Evolutionary conservation across 441 rosid genomes (phyloP).

Genomic region (Dalechampia spathulata): DNA sequence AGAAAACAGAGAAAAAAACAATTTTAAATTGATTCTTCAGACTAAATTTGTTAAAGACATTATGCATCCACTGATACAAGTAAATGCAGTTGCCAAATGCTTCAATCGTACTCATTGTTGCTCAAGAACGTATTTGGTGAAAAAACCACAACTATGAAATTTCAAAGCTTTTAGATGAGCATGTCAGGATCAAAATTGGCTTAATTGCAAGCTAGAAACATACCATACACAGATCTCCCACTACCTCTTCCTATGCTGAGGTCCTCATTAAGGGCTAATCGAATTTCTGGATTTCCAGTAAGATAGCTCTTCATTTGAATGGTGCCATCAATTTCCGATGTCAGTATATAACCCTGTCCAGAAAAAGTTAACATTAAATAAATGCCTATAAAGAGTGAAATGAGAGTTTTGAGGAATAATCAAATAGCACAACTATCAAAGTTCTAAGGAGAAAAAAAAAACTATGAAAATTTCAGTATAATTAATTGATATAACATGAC

Average conservation of each 20-base stretch:
- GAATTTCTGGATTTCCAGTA: constrained; percentile 76
- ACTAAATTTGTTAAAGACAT: too few relatives aligned
- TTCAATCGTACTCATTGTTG: neutral
- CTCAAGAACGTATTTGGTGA: neutral
- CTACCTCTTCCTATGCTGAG: constrained; percentile 77
- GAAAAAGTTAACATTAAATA: neutral
- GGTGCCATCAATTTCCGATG: constrained; percentile 93
- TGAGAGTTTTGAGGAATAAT: neutral
- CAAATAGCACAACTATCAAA: neutral
- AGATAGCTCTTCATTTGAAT: constrained; percentile 96
- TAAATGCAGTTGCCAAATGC: neutral
- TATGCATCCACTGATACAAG: too few relatives aligned
- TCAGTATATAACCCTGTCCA: constrained; percentile 71
- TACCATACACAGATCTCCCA: constrained; percentile 80
- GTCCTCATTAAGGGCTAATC: constrained; percentile 79
- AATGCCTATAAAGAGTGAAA: neutral
- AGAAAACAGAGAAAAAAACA: too few relatives aligned
- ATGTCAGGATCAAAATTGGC: neutral
- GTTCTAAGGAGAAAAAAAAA: neutral
- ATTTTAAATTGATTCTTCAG: too few relatives aligned
- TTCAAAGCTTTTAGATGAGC: neutral
- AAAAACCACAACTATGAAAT: neutral
- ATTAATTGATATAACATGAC: neutral
- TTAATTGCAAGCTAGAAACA: constrained; percentile 2
- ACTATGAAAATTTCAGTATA: too few relatives aligned